A percentile compares a stretch with the other conserved stretches of the same genome.
Evolutionary conservation across 257 asterid species (phyloP).

Genomic region (Knoxia roxburghii): DNA sequence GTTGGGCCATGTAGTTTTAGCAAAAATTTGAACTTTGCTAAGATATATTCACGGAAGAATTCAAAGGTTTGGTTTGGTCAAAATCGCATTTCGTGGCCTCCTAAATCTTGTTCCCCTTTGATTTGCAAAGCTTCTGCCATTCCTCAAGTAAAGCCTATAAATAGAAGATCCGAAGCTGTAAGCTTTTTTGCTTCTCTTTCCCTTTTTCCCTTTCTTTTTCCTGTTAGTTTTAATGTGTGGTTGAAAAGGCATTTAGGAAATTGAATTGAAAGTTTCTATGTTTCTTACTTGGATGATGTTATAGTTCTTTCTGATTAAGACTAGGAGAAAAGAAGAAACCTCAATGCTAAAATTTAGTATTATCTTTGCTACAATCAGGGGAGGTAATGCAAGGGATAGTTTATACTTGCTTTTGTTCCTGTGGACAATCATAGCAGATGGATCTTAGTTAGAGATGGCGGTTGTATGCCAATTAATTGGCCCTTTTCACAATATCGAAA

Average conservation of each 20-base stretch:
- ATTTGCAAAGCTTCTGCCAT: conserved; percentile 41
- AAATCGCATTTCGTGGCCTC: conserved; percentile 29
- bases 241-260: neutral
- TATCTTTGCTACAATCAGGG: no score
- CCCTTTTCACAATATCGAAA: no score
- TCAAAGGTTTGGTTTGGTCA: conserved; percentile 28
- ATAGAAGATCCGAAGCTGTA: conserved; percentile 31
- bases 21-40: conserved; percentile 41
- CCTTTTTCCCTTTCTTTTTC: neutral
- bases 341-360: no score
- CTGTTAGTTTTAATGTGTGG: neutral
- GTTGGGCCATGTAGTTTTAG: conserved; percentile 41
- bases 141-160: conserved; percentile 31
- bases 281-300: neutral
- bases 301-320: neutral
- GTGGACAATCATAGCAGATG: neutral
- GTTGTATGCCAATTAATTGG: no score
- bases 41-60: conserved; percentile 24
- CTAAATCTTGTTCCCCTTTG: conserved; percentile 34
- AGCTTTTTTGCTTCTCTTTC: conserved; percentile 7
- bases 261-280: neutral
- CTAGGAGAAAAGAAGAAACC: neutral
- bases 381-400: neutral
- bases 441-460: no score
- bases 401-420: no score